phyloP scores from a whole-genome alignment of 2,329 filamentous ascomycete species.

The Scedosporium boydii region DNA sequence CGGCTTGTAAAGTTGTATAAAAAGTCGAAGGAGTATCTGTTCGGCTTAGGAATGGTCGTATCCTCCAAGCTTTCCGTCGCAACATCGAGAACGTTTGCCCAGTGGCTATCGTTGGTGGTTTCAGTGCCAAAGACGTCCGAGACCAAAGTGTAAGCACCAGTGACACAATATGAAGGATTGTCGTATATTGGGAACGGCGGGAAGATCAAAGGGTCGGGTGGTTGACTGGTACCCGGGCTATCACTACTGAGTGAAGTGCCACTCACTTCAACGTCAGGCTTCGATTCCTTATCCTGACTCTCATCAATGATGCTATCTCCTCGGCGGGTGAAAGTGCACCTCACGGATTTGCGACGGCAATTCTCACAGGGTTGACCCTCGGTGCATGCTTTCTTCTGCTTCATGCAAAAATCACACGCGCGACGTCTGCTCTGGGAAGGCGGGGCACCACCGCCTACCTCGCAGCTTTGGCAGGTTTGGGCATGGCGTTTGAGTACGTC shows the following conservation, averaged over 20 bases:
- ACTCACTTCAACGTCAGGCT: background rate
- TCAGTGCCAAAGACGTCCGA: too few species aligned
- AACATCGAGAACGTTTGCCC: too few species aligned
- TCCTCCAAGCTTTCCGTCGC: too few species aligned
- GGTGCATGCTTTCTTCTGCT: slow-evolving; percentile 71
- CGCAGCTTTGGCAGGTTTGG: slow-evolving; percentile 19
- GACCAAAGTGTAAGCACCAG: too few species aligned
- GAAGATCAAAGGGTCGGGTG: too few species aligned
- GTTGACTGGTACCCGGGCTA: too few species aligned
- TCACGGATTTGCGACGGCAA: slow-evolving; percentile 43
- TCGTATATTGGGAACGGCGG: too few species aligned
- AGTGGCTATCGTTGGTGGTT: too few species aligned
- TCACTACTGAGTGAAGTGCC: too few species aligned
- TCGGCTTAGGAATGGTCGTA: background rate
- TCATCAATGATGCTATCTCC: background rate
- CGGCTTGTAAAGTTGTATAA: slow-evolving; percentile 24
- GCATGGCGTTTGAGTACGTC: slow-evolving; percentile 26
- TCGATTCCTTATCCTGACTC: background rate
- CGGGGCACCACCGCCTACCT: slow-evolving; percentile 1
- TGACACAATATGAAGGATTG: too few species aligned
- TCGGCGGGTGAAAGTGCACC: slow-evolving; percentile 41
- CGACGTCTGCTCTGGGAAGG: slow-evolving; percentile 14
- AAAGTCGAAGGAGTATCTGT: slow-evolving; percentile 16
- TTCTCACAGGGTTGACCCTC: slow-evolving; percentile 63
- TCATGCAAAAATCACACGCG: slow-evolving; percentile 44